phyloP scores from a whole-genome alignment of 768 basidiomycete genomes.

The Suillus decipiens region DNA sequence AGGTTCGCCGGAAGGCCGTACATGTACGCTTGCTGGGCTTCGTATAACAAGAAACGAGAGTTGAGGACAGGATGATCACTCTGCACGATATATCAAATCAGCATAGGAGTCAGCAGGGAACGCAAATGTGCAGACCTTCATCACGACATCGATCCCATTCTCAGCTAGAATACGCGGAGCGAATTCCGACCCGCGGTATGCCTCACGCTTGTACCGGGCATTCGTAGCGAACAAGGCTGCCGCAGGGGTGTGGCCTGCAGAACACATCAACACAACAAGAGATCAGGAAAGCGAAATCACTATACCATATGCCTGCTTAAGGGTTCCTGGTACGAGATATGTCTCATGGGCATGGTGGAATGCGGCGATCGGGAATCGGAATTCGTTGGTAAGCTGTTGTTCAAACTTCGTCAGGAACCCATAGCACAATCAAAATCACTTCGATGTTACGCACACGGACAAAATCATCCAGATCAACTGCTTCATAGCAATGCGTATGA shows the following conservation, averaged over 20 bases:
- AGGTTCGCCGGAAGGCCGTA: constrained; percentile 68
- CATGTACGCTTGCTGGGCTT: constrained; percentile 68
- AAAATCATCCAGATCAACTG: constrained; percentile 70
- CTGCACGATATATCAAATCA: constrained; percentile 30
- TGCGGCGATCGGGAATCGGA: constrained; percentile 78
- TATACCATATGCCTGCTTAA: constrained; percentile 67
- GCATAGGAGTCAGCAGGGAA: constrained; percentile 10
- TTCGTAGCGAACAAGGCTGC: constrained; percentile 82
- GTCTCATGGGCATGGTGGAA: constrained; percentile 90
- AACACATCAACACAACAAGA: constrained; percentile 3
- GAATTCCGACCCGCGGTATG: constrained; percentile 66
- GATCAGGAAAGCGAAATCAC: background rate
- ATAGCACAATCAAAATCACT: background rate
- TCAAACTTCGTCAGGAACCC: constrained; percentile 1
- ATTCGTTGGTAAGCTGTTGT: constrained; percentile 83
- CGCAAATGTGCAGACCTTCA: constrained; percentile 51
- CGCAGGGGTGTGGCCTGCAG: constrained; percentile 58
- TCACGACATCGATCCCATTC: constrained; percentile 55
- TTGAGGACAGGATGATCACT: constrained; percentile 57
- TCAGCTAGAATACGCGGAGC: constrained; percentile 62
- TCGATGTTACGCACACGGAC: constrained; percentile 51
- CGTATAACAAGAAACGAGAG: constrained; percentile 55
- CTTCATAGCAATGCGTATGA: constrained; percentile 48
- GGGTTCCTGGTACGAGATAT: constrained; percentile 80
- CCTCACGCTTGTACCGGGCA: constrained; percentile 63